Evolutionary conservation across 805 yeast genomes (phyloP).

Genomic region (Candida piceae): DNA sequence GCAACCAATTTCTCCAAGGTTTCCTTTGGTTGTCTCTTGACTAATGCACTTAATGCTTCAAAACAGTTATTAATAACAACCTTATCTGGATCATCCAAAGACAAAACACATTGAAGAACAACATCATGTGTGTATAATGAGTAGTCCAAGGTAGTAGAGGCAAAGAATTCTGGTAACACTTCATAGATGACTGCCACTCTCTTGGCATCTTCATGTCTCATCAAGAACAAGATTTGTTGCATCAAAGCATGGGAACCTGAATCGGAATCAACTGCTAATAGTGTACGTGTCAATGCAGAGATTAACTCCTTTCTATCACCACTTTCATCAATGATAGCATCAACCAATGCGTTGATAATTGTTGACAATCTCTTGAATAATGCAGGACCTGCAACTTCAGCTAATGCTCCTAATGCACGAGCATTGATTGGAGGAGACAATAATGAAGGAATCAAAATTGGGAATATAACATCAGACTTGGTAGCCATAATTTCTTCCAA

Average conservation of each 20-base stretch:
- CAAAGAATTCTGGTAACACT: conserved; percentile 70
- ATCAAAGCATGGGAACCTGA: conserved; percentile 81
- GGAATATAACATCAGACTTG: conserved; percentile 88
- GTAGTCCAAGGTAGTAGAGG: conserved; percentile 60
- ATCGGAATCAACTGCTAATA: conserved; percentile 66
- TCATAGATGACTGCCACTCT: conserved; percentile 60
- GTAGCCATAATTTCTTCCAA: conserved; percentile 88
- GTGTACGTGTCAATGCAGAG: conserved; percentile 59
- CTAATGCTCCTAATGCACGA: conserved; percentile 79
- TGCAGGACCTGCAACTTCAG: conserved; percentile 85
- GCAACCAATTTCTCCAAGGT: conserved; percentile 69
- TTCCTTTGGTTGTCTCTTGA: conserved; percentile 70
- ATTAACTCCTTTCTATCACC: conserved; percentile 38
- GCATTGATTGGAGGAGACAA: conserved; percentile 84
- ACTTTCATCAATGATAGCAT: conserved; percentile 40
- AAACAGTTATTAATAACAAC: conserved; percentile 62
- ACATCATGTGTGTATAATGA: conserved; percentile 70
- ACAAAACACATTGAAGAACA: conserved; percentile 61
- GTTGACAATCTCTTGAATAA: conserved; percentile 65
- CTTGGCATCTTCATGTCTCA: conserved; percentile 67
- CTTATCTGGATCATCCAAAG: conserved; percentile 65
- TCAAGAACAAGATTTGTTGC: conserved; percentile 71
- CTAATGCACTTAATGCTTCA: conserved; percentile 58
- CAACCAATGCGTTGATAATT: conserved; percentile 70
- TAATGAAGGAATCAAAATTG: conserved; percentile 82